phyloP scores from a whole-genome alignment of 139 green algal genomes.

The Picochlorum sp. region DNA sequence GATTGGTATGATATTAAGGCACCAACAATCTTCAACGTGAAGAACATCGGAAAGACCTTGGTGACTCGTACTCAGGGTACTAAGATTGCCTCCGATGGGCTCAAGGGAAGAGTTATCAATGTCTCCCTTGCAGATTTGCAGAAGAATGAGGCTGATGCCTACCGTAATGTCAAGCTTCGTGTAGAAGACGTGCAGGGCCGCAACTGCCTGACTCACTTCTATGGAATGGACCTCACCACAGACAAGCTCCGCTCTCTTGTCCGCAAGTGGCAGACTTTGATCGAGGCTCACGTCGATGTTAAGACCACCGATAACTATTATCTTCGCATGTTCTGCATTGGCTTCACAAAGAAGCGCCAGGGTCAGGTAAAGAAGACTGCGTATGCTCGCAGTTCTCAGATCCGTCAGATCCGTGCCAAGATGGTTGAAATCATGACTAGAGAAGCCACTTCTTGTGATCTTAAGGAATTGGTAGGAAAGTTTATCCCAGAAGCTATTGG shows the following conservation, averaged over 20 bases:
- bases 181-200: constrained; percentile 94
- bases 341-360: constrained; percentile 94
- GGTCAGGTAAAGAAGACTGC: constrained; percentile 90
- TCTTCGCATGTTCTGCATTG: constrained; percentile 94
- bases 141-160: constrained; percentile 94
- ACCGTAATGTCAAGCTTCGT: constrained; percentile 93
- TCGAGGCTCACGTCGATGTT: constrained; percentile 95
- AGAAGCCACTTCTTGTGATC: constrained; percentile 83
- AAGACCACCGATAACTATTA: constrained; percentile 98
- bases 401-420: constrained; percentile 88
- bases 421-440: constrained; percentile 98
- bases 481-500: constrained; percentile 98
- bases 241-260: constrained; percentile 98
- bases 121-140: constrained; percentile 94
- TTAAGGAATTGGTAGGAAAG: constrained; percentile 98
- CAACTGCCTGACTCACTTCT: constrained; percentile 97
- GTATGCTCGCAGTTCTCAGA: constrained; percentile 84
- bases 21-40: constrained; percentile 82
- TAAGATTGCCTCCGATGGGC: constrained; percentile 97
- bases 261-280: constrained; percentile 98
- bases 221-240: constrained; percentile 99
- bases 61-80: constrained; percentile 94
- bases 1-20: constrained; percentile 99
- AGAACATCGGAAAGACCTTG: constrained; percentile 96
- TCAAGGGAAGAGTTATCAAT: constrained; percentile 98